Conservation (phyloP, 768 basidiomycete species). For the Sporobolomyces roseus region DNA sequence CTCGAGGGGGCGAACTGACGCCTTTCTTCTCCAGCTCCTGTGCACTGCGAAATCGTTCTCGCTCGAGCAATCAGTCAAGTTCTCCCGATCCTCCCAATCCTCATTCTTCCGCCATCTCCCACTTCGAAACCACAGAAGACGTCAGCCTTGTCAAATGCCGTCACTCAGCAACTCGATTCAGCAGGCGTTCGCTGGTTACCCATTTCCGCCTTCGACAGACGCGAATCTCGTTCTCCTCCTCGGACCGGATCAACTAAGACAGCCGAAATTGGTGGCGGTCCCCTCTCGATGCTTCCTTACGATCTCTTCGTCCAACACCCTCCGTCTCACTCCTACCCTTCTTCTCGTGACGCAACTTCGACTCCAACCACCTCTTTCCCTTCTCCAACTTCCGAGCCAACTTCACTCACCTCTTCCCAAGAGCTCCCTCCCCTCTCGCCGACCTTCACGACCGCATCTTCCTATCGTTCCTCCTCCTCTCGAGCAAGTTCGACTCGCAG, state of each 20-base stretch:
- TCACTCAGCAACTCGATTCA: slow-evolving; percentile 23
- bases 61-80: slow-evolving; percentile 22
- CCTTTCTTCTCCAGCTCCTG: slow-evolving; percentile 14
- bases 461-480: neutral
- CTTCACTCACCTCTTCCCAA: slow-evolving; percentile 23
- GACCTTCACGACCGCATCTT: neutral
- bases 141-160: slow-evolving; percentile 10
- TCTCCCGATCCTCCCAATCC: slow-evolving; percentile 31
- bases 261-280: neutral
- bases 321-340: neutral
- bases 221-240: slow-evolving; percentile 1
- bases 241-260: neutral
- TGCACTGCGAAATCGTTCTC: slow-evolving; percentile 16
- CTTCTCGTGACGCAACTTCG: neutral
- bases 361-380: neutral
- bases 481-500: slow-evolving; percentile 3
- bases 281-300: slow-evolving; percentile 26
- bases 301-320: slow-evolving; percentile 23
- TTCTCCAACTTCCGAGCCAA: slow-evolving; percentile 8
- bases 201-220: neutral
- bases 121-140: slow-evolving; percentile 35
- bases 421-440: slow-evolving; percentile 15
- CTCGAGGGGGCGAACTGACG: neutral
- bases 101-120: slow-evolving; percentile 32
- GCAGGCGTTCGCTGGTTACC: slow-evolving; percentile 30